Base-by-base conservation (phyloP, 805 yeast genomes). In the Clavispora santaluciae region DNA sequence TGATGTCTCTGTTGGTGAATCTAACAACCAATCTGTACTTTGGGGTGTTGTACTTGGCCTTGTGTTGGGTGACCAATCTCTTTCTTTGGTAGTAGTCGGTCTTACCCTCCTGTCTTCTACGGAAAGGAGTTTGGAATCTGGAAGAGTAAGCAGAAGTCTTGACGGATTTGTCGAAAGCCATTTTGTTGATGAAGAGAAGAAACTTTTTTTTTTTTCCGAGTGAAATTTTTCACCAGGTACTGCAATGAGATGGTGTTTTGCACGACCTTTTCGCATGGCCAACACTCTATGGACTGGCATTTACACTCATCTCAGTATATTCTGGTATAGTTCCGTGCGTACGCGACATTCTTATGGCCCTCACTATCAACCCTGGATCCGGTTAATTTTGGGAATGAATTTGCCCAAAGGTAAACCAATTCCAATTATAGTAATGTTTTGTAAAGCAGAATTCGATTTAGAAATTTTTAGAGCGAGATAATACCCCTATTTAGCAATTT, bases 61-160 rank as follows among this genome's bases (percentile, higher is more conserved):
- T 93, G 93, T 91, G 96, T 81, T 93, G 99, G 66, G 97, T 81
- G 67, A 93, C 93, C 70, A 93, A 80, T 80, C 98, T 89, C 95
- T 93, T 93, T 84, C 99, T 90, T 75, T 93, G 96, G 83, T 90
- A 93, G 95, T 90, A 93, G 75, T 93, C 99, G 70, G 99, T 93
- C 83, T 93, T 93, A 79, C 99, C 99, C 79, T 93, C 97, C 73
- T 95, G 87, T 86, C 99, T 87, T 83, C 99, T 90, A 77, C 99
- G 89, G 96, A 90, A 93, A 58, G 98, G 97, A 73, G 99, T 93
- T 81, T 93, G 99, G 95, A 82, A 93, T 75, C 99, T 90, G 69
- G 97, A 89, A 81, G 81, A 87, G 91, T 93, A 93, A 59, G 97
- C 91, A 66, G 95, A 82, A 69, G 79, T 75, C 83, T 89, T 88